Conservation (phyloP, 352 stramenopile genomes). For the Albugo laibachii region DNA sequence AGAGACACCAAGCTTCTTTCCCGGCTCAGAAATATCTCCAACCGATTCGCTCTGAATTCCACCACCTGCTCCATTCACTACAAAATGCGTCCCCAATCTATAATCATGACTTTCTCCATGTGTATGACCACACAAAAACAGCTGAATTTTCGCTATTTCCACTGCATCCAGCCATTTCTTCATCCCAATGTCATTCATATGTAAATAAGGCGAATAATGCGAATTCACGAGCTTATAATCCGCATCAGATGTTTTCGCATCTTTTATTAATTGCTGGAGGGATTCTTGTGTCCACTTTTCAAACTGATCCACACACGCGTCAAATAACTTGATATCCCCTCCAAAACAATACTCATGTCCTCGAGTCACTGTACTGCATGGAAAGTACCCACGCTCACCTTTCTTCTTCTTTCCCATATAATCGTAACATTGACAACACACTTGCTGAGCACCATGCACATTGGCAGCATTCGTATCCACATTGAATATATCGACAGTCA, state of each 20-base stretch:
- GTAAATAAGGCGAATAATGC: conserved; percentile 19
- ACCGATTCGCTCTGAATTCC: conserved; percentile 65
- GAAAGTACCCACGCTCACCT: conserved; percentile 14
- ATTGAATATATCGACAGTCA: conserved; percentile 41
- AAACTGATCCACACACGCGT: conserved; percentile 15
- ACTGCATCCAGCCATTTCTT: conserved; percentile 41
- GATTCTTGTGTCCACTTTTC: conserved; percentile 18
- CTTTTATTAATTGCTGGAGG: conserved; percentile 7
- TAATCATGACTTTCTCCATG: conserved; percentile 10
- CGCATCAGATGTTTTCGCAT: conserved; percentile 14
- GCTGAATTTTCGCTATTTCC: conserved; percentile 9
- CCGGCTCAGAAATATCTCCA: conserved; percentile 38
- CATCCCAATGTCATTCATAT: conserved; percentile 18
- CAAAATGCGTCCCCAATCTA: conserved; percentile 39
- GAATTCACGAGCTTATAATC: conserved; percentile 29
- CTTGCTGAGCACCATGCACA: conserved; percentile 23
- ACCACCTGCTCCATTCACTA: conserved; percentile 56
- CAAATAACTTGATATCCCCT: conserved; percentile 29
- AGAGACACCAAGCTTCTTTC: conserved; percentile 15
- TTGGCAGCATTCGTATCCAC: conserved; percentile 32
- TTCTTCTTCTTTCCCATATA: conserved; percentile 15
- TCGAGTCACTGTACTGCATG: conserved; percentile 25
- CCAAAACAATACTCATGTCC: conserved; percentile 31
- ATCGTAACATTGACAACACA: conserved; percentile 39
- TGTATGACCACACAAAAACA: conserved; percentile 9